Conservation (phyloP, 345 rosid genomes). For the Camelina laxa region DNA sequence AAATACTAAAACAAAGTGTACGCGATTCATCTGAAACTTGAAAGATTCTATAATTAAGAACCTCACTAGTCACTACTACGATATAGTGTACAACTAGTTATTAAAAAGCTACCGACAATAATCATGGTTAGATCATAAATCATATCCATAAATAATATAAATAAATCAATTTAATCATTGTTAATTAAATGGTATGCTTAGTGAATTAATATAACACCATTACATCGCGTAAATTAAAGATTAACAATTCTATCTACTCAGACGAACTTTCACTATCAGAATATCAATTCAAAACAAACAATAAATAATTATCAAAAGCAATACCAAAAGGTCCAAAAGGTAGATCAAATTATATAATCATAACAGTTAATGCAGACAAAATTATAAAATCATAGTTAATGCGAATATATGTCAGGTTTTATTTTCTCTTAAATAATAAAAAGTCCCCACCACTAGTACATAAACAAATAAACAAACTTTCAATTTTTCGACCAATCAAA, state of each 20-base stretch:
- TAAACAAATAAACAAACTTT: slow-evolving; percentile 38
- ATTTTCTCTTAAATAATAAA: background rate
- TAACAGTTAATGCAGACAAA: slow-evolving; percentile 2
- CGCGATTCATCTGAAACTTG: slow-evolving; percentile 1
- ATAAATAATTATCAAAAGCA: slow-evolving; percentile 6
- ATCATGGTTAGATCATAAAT: slow-evolving; percentile 33
- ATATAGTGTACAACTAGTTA: background rate
- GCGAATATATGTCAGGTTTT: slow-evolving; percentile 27
- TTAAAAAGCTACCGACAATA: slow-evolving; percentile 32
- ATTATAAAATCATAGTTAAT: slow-evolving; percentile 2
- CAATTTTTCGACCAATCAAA: slow-evolving; percentile 20
- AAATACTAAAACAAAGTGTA: background rate
- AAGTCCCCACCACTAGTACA: slow-evolving; percentile 24
- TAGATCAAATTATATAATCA: slow-evolving; percentile 12
- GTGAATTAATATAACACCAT: slow-evolving; percentile 31
- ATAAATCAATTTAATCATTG: background rate
- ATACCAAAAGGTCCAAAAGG: background rate
- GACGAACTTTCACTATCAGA: slow-evolving; percentile 31
- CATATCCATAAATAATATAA: slow-evolving; percentile 6
- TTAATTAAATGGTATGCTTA: background rate
- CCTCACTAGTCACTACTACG: background rate
- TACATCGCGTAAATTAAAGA: background rate
- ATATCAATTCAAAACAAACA: background rate
- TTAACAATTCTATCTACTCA: slow-evolving; percentile 12
- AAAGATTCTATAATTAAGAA: background rate